These are phyloP conservation scores for Fusarium solani-melongenae DNA, from an alignment of 2,329 filamentous ascomycete genomes.

Conservation along the genomic window DNA sequence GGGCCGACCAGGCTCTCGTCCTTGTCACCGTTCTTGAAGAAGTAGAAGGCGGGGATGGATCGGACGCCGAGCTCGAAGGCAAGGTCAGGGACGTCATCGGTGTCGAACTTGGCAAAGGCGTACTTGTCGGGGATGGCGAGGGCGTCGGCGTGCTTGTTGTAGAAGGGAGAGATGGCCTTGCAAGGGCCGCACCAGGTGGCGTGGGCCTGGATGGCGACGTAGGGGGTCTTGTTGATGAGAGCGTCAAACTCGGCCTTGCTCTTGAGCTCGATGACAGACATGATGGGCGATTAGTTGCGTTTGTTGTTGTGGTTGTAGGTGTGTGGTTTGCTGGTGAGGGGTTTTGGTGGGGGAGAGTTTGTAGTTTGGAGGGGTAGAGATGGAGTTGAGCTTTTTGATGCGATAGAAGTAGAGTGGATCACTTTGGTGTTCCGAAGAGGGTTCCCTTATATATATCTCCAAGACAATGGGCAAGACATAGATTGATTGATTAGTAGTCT, in stretches of 20 bases:
- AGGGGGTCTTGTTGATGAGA: slow-evolving; percentile 60
- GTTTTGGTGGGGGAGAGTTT: slow-evolving; percentile 26
- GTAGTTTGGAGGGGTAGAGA: slow-evolving; percentile 10
- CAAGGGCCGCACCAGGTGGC: slow-evolving; percentile 71
- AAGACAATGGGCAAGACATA: not conserved
- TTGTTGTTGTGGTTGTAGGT: slow-evolving; percentile 1
- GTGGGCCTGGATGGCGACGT: slow-evolving; percentile 68
- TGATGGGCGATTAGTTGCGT: slow-evolving; percentile 32
- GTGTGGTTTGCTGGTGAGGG: slow-evolving; percentile 22
- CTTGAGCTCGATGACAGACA: slow-evolving; percentile 51
- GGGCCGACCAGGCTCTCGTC: slow-evolving; percentile 57
- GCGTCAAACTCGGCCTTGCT: slow-evolving; percentile 59
- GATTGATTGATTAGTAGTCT: slow-evolving; percentile 1
- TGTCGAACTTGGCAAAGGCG: slow-evolving; percentile 69
- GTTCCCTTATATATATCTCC: slow-evolving; percentile 16
- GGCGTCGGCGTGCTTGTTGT: slow-evolving; percentile 57
- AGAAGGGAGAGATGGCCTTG: slow-evolving; percentile 68
- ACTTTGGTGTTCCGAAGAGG: not conserved
- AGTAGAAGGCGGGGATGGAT: slow-evolving; percentile 69
- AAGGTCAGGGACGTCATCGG: slow-evolving; percentile 64
- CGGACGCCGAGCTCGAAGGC: slow-evolving; percentile 62
- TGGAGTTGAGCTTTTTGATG: slow-evolving; percentile 8
- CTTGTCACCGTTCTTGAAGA: slow-evolving; percentile 66
- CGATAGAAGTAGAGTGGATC: slow-evolving; percentile 18
- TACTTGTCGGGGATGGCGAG: slow-evolving; percentile 53